Conservation (phyloP, 2,329 filamentous ascomycete genomes). For the Niveomyces coronatus region DNA sequence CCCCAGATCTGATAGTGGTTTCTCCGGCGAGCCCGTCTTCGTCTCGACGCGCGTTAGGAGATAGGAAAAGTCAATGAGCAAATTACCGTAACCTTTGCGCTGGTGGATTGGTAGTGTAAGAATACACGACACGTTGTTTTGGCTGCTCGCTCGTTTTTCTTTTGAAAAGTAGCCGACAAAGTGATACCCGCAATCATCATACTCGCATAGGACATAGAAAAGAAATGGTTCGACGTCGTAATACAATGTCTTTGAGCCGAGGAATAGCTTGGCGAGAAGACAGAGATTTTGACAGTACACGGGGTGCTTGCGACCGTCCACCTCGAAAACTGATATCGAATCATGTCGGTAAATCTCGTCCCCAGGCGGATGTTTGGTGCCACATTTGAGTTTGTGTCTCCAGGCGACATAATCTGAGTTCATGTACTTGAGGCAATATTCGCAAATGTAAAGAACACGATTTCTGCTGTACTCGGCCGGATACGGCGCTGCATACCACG, state of each 20-base stretch:
- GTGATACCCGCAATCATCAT: slow-evolving; percentile 83
- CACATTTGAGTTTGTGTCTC: slow-evolving; percentile 95
- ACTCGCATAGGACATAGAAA: slow-evolving; percentile 95
- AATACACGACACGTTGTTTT: slow-evolving; percentile 97
- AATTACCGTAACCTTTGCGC: slow-evolving; percentile 90
- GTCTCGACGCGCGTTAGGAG: slow-evolving; percentile 85
- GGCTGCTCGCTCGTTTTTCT: slow-evolving; percentile 86
- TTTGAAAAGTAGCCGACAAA: slow-evolving; percentile 99
- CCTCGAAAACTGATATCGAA: slow-evolving; percentile 91
- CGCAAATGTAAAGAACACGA: slow-evolving; percentile 94
- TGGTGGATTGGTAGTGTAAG: slow-evolving; percentile 93
- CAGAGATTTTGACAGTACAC: slow-evolving; percentile 99
- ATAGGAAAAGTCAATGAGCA: slow-evolving; percentile 97
- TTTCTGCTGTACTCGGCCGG: slow-evolving; percentile 98
- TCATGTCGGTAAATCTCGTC: slow-evolving; percentile 95
- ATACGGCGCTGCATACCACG: slow-evolving; percentile 97
- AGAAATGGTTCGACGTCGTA: slow-evolving; percentile 96
- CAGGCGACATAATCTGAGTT: slow-evolving; percentile 97
- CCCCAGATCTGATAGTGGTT: slow-evolving; percentile 95
- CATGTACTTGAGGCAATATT: slow-evolving; percentile 99
- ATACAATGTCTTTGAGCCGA: slow-evolving; percentile 97
- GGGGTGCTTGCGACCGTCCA: slow-evolving; percentile 91
- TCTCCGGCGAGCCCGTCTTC: slow-evolving; percentile 93
- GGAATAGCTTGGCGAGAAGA: slow-evolving; percentile 86
- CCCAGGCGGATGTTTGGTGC: slow-evolving; percentile 90